Evolutionary conservation across 2,329 filamentous ascomycete genomes (phyloP).

Genomic region (Chaetomium strumarium): DNA sequence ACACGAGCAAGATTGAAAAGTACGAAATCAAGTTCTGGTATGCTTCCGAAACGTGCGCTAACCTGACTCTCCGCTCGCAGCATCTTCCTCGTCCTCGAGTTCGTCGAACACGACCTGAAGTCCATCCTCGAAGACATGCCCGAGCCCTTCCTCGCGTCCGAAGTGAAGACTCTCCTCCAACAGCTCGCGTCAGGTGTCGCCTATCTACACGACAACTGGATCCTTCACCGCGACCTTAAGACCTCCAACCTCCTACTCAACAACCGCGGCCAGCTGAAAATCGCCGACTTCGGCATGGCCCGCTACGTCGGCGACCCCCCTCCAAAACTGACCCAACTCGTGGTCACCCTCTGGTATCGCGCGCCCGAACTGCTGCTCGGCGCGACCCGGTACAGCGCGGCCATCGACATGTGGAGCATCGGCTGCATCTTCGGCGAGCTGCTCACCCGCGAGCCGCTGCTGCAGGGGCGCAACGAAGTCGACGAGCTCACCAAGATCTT

Average conservation of each 20-base stretch:
- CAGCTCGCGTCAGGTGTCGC: slow-evolving; percentile 76
- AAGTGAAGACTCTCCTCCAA: slow-evolving; percentile 82
- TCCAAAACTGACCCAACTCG: slow-evolving; percentile 76
- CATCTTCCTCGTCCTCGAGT: slow-evolving; percentile 93
- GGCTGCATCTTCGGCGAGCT: slow-evolving; percentile 96
- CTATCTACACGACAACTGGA: slow-evolving; percentile 85
- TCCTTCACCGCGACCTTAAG: slow-evolving; percentile 89
- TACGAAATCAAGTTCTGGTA: slow-evolving; percentile 29
- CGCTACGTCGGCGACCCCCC: slow-evolving; percentile 77
- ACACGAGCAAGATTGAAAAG: slow-evolving; percentile 49
- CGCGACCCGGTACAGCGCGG: slow-evolving; percentile 63
- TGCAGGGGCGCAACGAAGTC: slow-evolving; percentile 89
- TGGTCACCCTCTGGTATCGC: slow-evolving; percentile 97
- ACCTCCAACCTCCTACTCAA: slow-evolving; percentile 91
- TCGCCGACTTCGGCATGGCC: slow-evolving; percentile 98
- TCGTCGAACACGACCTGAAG: slow-evolving; percentile 94
- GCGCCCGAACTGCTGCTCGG: slow-evolving; percentile 86
- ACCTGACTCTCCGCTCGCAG: slow-evolving; percentile 40
- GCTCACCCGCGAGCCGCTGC: slow-evolving; percentile 70
- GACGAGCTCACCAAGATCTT: slow-evolving; percentile 87
- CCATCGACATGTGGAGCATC: slow-evolving; percentile 92
- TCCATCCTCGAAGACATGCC: slow-evolving; percentile 89
- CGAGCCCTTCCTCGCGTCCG: slow-evolving; percentile 85
- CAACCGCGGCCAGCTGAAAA: slow-evolving; percentile 89
- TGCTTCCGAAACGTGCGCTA: slow-evolving; percentile 19